Percentiles rank a stretch among this genome's conserved stretches.
These are phyloP conservation scores for Globisporangium camurandrum DNA, from an alignment of 352 stramenopile species.

Conservation along the genomic window DNA sequence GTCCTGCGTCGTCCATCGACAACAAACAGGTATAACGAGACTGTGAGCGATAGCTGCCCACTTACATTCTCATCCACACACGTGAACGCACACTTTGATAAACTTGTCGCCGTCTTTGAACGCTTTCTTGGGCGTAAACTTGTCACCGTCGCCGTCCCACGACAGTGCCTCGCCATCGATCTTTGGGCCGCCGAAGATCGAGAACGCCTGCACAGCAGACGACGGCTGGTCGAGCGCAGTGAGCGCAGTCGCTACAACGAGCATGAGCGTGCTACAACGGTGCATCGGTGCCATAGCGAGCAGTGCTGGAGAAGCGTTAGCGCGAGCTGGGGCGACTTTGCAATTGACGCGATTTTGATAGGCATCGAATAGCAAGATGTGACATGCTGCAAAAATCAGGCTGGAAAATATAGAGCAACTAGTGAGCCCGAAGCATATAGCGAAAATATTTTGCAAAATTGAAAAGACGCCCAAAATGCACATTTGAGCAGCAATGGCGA, in stretches of 20 bases:
- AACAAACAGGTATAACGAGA: not conserved
- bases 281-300: too few relatives aligned
- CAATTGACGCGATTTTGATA: too few relatives aligned
- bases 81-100: constrained; percentile 33
- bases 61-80: not conserved
- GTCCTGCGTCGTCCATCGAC: too few relatives aligned
- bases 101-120: constrained; percentile 42
- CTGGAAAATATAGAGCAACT: too few relatives aligned
- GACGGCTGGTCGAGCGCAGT: constrained; percentile 2
- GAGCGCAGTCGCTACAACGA: constrained; percentile 1
- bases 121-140: constrained; percentile 28
- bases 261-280: not conserved
- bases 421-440: too few relatives aligned
- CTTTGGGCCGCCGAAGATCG: constrained; percentile 33
- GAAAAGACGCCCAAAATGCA: too few relatives aligned
- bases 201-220: constrained; percentile 20
- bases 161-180: constrained; percentile 41
- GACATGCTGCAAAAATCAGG: too few relatives aligned
- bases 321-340: too few relatives aligned
- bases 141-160: constrained; percentile 44
- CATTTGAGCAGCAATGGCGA: not conserved
- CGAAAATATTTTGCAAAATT: too few relatives aligned
- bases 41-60: not conserved
- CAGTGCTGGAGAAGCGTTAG: too few relatives aligned
- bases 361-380: too few relatives aligned